Evolutionary conservation across 1,139 yeast species (phyloP).

Genomic region (Scheffersomyces parashehatae): DNA sequence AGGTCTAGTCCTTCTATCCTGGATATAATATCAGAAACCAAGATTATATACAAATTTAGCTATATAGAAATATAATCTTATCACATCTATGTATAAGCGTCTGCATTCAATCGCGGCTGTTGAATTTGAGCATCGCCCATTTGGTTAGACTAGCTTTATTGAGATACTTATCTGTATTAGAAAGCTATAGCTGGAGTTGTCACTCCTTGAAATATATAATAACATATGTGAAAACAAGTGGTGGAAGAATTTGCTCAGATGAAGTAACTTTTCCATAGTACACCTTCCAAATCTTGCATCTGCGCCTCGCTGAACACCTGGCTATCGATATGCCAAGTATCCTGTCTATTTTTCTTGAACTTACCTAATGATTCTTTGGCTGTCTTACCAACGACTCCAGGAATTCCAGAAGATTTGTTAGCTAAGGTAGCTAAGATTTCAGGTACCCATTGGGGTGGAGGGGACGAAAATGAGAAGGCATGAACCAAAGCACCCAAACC

Average conservation of each 20-base stretch:
- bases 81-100: too few relatives aligned
- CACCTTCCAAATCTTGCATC: conserved; percentile 91
- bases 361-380: conserved; percentile 81
- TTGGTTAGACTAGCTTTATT: too few relatives aligned
- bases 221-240: background rate
- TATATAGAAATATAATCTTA: too few relatives aligned
- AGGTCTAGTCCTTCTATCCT: too few relatives aligned
- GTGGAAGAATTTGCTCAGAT: conserved; percentile 38
- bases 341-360: conserved; percentile 91
- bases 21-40: too few relatives aligned
- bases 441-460: conserved; percentile 93
- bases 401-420: conserved; percentile 63
- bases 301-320: conserved; percentile 75
- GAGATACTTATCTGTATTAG: too few relatives aligned
- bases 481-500: conserved; percentile 88
- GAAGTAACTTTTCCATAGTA: conserved; percentile 88
- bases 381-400: conserved; percentile 80
- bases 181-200: too few relatives aligned
- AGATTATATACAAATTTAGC: too few relatives aligned
- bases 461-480: conserved; percentile 89
- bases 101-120: too few relatives aligned
- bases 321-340: conserved; percentile 94
- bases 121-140: too few relatives aligned
- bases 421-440: conserved; percentile 68
- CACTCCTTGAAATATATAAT: too few relatives aligned